Conservation (phyloP, 345 rosid genomes). For the Syzygium aromaticum region DNA sequence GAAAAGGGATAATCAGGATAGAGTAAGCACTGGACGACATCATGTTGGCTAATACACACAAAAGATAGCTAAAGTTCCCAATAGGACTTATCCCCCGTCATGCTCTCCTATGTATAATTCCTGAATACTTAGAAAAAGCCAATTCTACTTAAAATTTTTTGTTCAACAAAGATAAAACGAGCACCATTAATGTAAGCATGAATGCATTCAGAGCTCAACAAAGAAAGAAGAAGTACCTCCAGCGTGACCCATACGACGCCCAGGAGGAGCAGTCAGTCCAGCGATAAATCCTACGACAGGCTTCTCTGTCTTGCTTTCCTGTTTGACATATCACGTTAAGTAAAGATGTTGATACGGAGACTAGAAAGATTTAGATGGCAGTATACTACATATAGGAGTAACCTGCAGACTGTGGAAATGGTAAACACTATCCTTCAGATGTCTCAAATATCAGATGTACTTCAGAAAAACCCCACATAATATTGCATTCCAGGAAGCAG, state of each 20-base stretch:
- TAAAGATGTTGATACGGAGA: not conserved
- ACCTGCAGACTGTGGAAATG: not conserved
- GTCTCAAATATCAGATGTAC: not conserved
- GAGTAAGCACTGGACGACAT: not conserved
- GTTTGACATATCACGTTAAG: conserved; percentile 13
- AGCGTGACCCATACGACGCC: conserved; percentile 98
- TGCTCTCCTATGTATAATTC: not conserved
- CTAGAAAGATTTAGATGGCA: not conserved
- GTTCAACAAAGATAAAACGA: not conserved
- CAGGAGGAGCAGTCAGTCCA: conserved; percentile 97
- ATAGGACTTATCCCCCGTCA: not conserved
- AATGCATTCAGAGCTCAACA: not conserved
- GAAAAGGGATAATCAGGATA: not conserved
- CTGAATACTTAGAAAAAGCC: not conserved
- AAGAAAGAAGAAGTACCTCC: conserved; percentile 49
- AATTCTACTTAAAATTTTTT: not conserved
- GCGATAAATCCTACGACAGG: conserved; percentile 95
- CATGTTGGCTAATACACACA: not conserved
- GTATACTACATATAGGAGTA: not conserved
- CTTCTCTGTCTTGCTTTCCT: conserved; percentile 93
- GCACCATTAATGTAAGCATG: not conserved
- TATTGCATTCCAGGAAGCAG: not conserved
- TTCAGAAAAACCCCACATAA: not conserved
- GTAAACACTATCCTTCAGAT: not conserved
- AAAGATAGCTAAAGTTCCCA: not conserved